A percentile compares a stretch with the other conserved stretches of the same genome.
Conservation (phyloP, 2,329 filamentous ascomycete species). For the Aspergillus pseudoviridinutans region DNA sequence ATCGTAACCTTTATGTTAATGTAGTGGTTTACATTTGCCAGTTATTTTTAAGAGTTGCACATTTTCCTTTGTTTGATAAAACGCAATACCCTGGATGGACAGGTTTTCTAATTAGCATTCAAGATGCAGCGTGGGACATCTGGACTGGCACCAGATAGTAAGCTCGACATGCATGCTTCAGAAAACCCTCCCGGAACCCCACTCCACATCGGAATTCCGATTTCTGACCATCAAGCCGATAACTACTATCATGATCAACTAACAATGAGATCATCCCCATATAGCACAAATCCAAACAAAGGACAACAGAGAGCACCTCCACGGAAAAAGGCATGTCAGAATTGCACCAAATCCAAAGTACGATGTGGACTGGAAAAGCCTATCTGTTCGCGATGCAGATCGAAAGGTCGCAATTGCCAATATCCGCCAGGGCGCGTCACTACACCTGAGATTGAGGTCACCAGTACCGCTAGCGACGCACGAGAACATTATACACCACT, state of each 20-base stretch:
- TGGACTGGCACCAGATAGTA: too few species aligned
- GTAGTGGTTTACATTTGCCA: too few species aligned
- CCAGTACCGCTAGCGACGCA: background rate
- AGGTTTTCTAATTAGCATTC: too few species aligned
- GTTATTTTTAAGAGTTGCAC: too few species aligned
- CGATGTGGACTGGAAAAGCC: constrained; percentile 17
- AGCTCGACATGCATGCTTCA: too few species aligned
- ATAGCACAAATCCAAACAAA: background rate
- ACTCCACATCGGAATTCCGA: too few species aligned
- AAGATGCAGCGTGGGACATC: too few species aligned
- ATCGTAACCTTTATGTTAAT: too few species aligned
- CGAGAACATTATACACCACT: background rate
- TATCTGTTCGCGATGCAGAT: constrained; percentile 14
- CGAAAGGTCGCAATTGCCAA: constrained; percentile 12
- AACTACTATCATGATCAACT: background rate
- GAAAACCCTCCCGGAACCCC: too few species aligned
- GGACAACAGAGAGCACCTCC: background rate
- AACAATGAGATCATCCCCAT: background rate
- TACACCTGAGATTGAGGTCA: background rate
- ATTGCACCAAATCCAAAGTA: constrained; percentile 17
- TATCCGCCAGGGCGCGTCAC: constrained; percentile 3
- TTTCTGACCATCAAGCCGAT: too few species aligned
- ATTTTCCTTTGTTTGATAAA: too few species aligned
- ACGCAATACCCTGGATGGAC: too few species aligned
- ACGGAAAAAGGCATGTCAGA: constrained; percentile 18